Evolutionary conservation across 495 filamentous ascomycete species (phyloP), one percentile per base, ranked within the genome.

Genomic region (Lindgomyces ingoldianus): DNA sequence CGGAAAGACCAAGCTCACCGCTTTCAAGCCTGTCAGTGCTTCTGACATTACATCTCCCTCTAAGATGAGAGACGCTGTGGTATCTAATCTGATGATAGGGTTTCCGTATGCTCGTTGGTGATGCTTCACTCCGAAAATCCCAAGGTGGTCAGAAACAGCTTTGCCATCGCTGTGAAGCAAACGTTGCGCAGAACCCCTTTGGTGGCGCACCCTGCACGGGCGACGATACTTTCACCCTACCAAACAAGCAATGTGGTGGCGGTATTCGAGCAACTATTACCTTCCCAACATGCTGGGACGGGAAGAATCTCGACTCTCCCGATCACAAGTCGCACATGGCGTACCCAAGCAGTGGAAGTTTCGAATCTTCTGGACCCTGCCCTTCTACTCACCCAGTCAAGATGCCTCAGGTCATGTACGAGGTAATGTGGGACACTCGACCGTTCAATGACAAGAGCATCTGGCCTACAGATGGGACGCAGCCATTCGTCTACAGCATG

Each of bases 101-200:
- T 21, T 81, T 81, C 79, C 79, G 79, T 62, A 81, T 81, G 79
- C 76, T 79, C 33, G 75, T 78, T 64, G 79, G 79, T 53, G 78
- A 81, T 66, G 72, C 78, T 11, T 74, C 67, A 63, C 73, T 70
- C n/a, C 72, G 76, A 29, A 71, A 73, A 47, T 30, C 72, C 44
- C 72, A 81, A 52, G 80, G 78, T 74, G 81, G 78, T 71, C 81
- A 74, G 73, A 76, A 79, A 14, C 81, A 78, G 74, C 80, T 80
- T 11, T 47, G 56, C 45, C 45, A 47, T 36, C 56, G 56, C 22
- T 59, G 56, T 41, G 56, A 59, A 47, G 30, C 56, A 3, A 59
- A 59, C 42, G 74, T 79, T 44, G 64, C 74, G 64, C 64, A 59
- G 26, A 49, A 16, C 39, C 79, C 79, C 10, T 59, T 59, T 41